Evolutionary conservation across 768 basidiomycete genomes (phyloP).

Genomic region (Phaffia tasmanica): DNA sequence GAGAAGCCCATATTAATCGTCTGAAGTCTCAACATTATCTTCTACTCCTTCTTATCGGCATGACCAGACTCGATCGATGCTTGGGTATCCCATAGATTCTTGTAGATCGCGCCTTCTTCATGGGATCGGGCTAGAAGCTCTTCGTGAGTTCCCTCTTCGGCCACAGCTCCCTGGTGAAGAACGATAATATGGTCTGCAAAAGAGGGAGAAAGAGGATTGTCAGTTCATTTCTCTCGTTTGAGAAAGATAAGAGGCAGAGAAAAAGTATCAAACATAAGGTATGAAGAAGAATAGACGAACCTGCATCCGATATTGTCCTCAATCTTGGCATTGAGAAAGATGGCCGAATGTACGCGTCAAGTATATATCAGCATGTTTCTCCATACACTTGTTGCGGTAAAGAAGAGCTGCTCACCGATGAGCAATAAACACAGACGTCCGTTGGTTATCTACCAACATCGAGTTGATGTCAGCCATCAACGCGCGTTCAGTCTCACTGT

Average conservation of each 20-base stretch:
- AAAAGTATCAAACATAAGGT: neutral
- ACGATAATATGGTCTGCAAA: constrained; percentile 78
- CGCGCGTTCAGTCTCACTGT: constrained; percentile 87
- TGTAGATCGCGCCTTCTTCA: constrained; percentile 43
- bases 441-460: constrained; percentile 58
- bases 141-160: constrained; percentile 88
- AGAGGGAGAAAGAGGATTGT: neutral
- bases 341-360: neutral
- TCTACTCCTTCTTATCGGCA: neutral
- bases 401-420: constrained; percentile 48
- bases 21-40: no score
- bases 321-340: constrained; percentile 39
- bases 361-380: neutral
- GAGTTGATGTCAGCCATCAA: constrained; percentile 87
- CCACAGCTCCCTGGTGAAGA: constrained; percentile 75
- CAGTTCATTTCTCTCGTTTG: constrained; percentile 11
- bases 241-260: constrained; percentile 26
- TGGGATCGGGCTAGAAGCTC: constrained; percentile 51
- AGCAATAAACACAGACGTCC: constrained; percentile 95
- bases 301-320: constrained; percentile 81
- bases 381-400: neutral
- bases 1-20: no score
- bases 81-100: constrained; percentile 38
- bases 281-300: constrained; percentile 40
- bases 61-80: constrained; percentile 21